These are phyloP conservation scores for Fraxinus cuspidata DNA, from an alignment of 257 asterid species.

Conservation along the genomic window DNA sequence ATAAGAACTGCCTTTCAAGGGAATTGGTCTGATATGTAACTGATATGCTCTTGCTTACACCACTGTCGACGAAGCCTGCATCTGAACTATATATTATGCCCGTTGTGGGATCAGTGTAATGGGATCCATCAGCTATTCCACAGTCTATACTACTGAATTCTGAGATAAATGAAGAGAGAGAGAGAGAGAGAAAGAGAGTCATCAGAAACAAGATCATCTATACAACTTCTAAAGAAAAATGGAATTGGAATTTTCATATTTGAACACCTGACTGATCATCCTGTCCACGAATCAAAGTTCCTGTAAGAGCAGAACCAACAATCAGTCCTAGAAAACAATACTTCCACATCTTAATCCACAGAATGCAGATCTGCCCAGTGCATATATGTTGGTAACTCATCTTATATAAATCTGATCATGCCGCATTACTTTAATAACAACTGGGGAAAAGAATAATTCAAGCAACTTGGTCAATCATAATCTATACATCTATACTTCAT, in stretches of 20 bases:
- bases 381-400: not conserved
- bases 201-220: not conserved
- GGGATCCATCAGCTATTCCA: constrained; percentile 21
- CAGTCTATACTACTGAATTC: constrained; percentile 39
- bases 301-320: not conserved
- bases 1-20: not conserved
- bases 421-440: not conserved
- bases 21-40: not conserved
- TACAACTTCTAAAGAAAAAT: not conserved
- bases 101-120: constrained; percentile 19
- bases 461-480: too few species aligned
- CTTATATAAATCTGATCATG: not conserved
- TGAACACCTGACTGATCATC: not conserved
- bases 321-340: not conserved
- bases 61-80: constrained; percentile 18
- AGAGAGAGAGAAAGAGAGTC: not conserved
- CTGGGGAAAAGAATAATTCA: not conserved
- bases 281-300: not conserved
- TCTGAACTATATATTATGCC: constrained; percentile 26
- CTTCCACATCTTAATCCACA: not conserved
- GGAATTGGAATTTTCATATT: not conserved
- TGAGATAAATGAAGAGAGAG: not conserved
- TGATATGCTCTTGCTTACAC: constrained; percentile 2
- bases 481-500: too few species aligned
- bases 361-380: not conserved